phyloP scores from a whole-genome alignment of 225 moss, liverwort and hornwort genomes.

The Anthoceros angustus region DNA sequence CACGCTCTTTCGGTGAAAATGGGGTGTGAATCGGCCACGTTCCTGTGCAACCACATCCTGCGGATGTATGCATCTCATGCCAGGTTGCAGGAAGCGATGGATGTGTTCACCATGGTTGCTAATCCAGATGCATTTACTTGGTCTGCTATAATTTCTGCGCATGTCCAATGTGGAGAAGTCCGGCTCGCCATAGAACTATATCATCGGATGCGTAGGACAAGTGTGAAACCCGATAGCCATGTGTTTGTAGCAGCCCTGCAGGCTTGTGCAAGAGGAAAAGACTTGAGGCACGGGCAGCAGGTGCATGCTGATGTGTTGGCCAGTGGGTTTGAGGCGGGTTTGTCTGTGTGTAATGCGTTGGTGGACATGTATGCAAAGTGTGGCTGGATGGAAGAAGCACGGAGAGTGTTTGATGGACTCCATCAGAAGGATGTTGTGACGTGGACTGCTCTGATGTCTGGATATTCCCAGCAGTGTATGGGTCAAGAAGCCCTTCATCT shows the following conservation, averaged over 20 bases:
- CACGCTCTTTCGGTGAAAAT: neutral
- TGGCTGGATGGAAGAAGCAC: neutral
- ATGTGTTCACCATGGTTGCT: neutral
- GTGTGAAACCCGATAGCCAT: neutral
- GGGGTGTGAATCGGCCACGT: neutral
- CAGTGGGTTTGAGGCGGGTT: neutral
- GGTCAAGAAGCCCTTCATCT: neutral
- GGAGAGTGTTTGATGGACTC: neutral
- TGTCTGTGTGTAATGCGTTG: neutral
- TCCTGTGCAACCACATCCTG: neutral
- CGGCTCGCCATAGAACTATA: neutral
- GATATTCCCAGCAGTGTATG: neutral
- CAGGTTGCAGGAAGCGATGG: conserved; percentile 2
- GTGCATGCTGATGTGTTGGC: neutral
- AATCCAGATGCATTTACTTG: neutral
- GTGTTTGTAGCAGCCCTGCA: neutral
- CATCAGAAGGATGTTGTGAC: neutral
- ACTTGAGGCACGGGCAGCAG: neutral
- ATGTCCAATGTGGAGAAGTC: neutral
- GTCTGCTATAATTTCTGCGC: neutral
- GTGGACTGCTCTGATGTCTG: neutral
- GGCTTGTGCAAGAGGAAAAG: neutral
- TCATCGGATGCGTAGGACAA: neutral
- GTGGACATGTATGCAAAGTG: conserved; percentile 1
- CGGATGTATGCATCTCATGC: neutral